Base-by-base conservation (phyloP, 2,329 filamentous ascomycete genomes). In the Epichloe amarillans region DNA sequence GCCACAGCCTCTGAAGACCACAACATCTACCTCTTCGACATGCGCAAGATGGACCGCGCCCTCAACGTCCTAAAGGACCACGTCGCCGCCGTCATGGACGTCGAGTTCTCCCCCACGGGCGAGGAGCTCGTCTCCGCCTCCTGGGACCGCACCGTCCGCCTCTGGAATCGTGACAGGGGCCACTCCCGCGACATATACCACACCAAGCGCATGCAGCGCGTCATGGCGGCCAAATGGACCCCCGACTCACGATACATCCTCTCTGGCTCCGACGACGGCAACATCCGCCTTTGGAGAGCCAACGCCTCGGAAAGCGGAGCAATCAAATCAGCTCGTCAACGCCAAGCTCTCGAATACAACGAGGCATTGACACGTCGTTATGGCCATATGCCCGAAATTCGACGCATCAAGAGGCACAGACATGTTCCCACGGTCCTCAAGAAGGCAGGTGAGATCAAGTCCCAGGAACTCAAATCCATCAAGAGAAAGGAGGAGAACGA, bases 161-260 rank as follows among this genome's bases (percentile, higher is more conserved):
- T 97, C 47, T 97, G 89, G 86, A 81, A 81, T 64, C 79, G 86
- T 51, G 79, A 83, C 56, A 74, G 83, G 54, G 91, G 91, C 23
- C 88, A 93, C 68, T 90, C 86, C 14, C 79, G 90, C 59, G 93
- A 98, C 63, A 82, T 96, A 46, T 98, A 97, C 69, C 90, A 97
- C 72, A 97, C 93, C 17, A 95, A 96, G 70, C 83, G 93, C 56
- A 96, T 96, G 91, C 91, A 97, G 72, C 80, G 91, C 58, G 89
- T 96, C 51, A 94, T 94, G 71, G 83, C 84, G 10, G 82, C 82
- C 46, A 80, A 79, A 54, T 97, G 86, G 76, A 93, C 89, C 0
- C 86, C 89, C 5, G 93, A 98, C 66, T 83, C 85, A 57, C 87
- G 87, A 60, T 98, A 95, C 65, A 71, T 98, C 21, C 77, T 98